These are phyloP conservation scores for Yamadazyma diddensiae DNA, from an alignment of 1,139 yeast genomes.

Conservation along the genomic window DNA sequence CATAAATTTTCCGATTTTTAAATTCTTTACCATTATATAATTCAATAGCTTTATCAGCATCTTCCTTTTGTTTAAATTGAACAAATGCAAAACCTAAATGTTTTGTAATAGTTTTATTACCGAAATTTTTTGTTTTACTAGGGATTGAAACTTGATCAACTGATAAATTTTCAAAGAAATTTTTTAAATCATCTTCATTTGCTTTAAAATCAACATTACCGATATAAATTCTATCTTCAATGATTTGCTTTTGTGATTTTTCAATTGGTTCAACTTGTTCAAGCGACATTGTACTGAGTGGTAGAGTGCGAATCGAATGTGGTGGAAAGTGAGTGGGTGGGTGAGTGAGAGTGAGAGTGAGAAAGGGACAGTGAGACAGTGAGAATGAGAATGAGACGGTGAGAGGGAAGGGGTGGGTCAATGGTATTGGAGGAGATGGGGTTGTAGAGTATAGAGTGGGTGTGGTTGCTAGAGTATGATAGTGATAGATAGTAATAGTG, in stretches of 20 bases:
- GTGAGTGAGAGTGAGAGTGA: slow-evolving; percentile 1
- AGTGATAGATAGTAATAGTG: too few species aligned
- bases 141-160: slow-evolving; percentile 43
- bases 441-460: neutral
- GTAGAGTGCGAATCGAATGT: neutral
- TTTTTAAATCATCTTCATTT: slow-evolving; percentile 50
- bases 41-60: slow-evolving; percentile 48
- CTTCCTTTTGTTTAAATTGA: slow-evolving; percentile 45
- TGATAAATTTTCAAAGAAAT: slow-evolving; percentile 37
- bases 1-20: slow-evolving; percentile 46
- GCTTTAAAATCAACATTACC: slow-evolving; percentile 53
- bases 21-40: slow-evolving; percentile 43
- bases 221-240: slow-evolving; percentile 47
- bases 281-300: slow-evolving; percentile 4
- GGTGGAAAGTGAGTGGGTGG: neutral
- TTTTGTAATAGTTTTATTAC: slow-evolving; percentile 32
- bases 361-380: neutral
- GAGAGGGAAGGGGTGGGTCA: neutral
- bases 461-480: too few species aligned
- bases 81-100: slow-evolving; percentile 56
- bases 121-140: slow-evolving; percentile 31
- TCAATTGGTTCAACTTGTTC: neutral
- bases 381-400: neutral
- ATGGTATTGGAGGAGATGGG: neutral
- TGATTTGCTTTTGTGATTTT: too few species aligned